Conservation (phyloP, 306 rosid species). For the Ochetophila trinervis region DNA sequence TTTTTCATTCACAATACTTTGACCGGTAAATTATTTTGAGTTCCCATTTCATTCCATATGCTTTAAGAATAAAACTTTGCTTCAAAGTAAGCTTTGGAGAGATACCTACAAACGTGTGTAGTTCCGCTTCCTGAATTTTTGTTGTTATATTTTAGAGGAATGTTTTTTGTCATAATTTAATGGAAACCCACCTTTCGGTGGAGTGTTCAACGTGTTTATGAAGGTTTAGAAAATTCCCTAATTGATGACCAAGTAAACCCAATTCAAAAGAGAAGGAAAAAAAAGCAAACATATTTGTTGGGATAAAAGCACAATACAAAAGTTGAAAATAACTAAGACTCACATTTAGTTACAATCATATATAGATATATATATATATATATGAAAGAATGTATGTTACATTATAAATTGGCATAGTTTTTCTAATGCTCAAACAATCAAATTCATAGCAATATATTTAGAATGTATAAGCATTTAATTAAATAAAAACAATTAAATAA, state of each 20-base stretch:
- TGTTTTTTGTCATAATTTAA: conserved; percentile 1
- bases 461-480: too few species aligned
- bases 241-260: conserved; percentile 24
- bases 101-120: not conserved
- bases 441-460: too few species aligned
- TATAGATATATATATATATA: too few species aligned
- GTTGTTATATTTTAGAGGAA: conserved; percentile 6
- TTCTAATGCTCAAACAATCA: not conserved
- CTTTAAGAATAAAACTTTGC: not conserved
- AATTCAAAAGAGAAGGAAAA: not conserved
- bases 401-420: too few species aligned
- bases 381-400: too few species aligned
- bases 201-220: conserved; percentile 25
- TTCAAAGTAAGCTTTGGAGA: not conserved
- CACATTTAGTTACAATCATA: too few species aligned
- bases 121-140: conserved; percentile 1
- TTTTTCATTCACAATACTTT: conserved; percentile 4
- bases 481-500: too few species aligned
- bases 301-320: not conserved
- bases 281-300: not conserved
- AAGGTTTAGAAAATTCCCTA: conserved; percentile 31
- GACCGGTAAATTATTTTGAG: conserved; percentile 14
- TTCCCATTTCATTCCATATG: conserved; percentile 19
- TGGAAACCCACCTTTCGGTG: conserved; percentile 42
- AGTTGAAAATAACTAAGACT: not conserved